Percentiles rank a stretch among this genome's conserved stretches.
phyloP scores from a whole-genome alignment of 1,284 basidiomycete genomes.

The Neolentinus lepideus region DNA sequence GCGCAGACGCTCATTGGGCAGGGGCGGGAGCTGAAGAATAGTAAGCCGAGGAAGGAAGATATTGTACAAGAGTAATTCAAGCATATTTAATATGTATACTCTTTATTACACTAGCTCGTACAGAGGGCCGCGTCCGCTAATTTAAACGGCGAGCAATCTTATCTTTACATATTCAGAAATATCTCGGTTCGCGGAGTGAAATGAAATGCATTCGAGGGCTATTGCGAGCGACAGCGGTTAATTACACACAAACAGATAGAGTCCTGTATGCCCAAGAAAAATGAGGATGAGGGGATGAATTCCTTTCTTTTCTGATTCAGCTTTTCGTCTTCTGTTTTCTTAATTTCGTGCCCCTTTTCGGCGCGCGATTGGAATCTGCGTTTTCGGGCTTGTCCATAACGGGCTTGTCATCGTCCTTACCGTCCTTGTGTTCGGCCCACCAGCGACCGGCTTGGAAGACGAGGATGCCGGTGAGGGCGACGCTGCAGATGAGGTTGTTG shows the following conservation, averaged over 20 bases:
- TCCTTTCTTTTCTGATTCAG: not conserved
- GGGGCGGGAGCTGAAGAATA: constrained; percentile 68
- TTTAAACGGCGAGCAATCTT: too few relatives aligned
- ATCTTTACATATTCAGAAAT: too few relatives aligned
- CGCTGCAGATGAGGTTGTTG: constrained; percentile 74
- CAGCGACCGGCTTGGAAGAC: constrained; percentile 72
- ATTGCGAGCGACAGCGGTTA: too few relatives aligned
- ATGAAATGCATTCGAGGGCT: too few relatives aligned
- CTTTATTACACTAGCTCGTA: not conserved
- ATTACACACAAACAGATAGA: too few relatives aligned
- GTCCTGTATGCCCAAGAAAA: too few relatives aligned
- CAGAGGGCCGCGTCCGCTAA: too few relatives aligned
- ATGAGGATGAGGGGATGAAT: too few relatives aligned
- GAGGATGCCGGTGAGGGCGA: constrained; percentile 74
- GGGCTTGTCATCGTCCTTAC: constrained; percentile 19
- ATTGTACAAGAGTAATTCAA: constrained; percentile 68
- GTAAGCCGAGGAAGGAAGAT: constrained; percentile 79
- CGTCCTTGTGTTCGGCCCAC: constrained; percentile 68
- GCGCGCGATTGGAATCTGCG: not conserved
- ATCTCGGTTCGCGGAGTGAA: too few relatives aligned
- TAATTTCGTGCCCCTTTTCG: not conserved
- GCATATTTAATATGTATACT: not conserved
- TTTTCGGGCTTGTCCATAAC: constrained; percentile 9
- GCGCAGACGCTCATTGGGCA: constrained; percentile 69
- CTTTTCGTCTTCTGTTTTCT: not conserved